phyloP scores from a whole-genome alignment of 116 monocot species.

The Zostera marina region DNA sequence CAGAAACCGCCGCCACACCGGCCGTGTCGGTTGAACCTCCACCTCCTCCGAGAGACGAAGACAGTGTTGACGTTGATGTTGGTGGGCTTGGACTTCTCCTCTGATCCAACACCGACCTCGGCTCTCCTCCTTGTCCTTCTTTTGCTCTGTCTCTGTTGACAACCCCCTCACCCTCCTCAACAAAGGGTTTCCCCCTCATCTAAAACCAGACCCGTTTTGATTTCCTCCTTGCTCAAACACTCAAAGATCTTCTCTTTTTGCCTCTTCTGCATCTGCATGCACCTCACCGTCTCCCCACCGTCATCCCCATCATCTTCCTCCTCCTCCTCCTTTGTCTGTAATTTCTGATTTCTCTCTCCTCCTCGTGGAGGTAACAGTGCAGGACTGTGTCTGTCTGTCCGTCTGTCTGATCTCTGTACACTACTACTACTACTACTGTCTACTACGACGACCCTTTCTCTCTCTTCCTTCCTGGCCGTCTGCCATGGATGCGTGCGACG shows the following conservation, averaged over 20 bases:
- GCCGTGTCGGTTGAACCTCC: conserved; percentile 16
- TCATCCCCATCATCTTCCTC: background rate
- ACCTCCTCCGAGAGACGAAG: conserved; percentile 50
- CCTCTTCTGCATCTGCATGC: background rate
- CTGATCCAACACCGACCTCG: conserved; percentile 74
- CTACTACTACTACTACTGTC: background rate
- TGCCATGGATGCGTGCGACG: conserved; percentile 38
- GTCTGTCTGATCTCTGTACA: background rate
- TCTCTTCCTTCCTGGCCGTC: background rate
- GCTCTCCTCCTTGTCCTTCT: conserved; percentile 33
- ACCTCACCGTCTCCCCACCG: background rate
- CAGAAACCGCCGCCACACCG: conserved; percentile 53
- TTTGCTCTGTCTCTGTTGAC: conserved; percentile 9
- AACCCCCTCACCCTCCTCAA: conserved; percentile 35
- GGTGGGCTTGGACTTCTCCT: conserved; percentile 86
- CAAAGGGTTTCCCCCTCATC: conserved; percentile 75
- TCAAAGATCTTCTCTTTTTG: conserved; percentile 2
- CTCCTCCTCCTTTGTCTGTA: background rate
- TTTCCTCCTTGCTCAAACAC: background rate
- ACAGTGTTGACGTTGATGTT: conserved; percentile 49
- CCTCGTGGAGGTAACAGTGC: background rate
- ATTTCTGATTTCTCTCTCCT: background rate
- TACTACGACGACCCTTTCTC: background rate
- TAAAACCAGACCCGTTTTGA: conserved; percentile 13
- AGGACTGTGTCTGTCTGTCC: background rate